These are phyloP conservation scores for Globisporangium spiculum DNA, from an alignment of 352 stramenopile genomes.

Conservation along the genomic window DNA sequence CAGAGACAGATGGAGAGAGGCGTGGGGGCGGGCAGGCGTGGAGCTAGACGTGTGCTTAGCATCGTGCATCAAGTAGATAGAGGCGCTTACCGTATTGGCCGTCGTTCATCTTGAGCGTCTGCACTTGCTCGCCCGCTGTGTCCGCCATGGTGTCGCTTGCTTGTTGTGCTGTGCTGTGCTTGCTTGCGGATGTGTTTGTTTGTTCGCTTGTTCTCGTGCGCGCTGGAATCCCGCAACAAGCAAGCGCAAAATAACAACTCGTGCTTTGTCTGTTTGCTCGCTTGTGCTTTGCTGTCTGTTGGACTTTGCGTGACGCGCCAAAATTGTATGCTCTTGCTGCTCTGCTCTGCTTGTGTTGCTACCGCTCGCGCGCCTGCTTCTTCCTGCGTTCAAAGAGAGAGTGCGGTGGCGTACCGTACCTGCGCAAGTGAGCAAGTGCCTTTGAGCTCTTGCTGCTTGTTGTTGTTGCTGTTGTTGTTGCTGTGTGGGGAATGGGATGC, in stretches of 20 bases:
- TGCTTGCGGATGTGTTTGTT: slow-evolving; percentile 1
- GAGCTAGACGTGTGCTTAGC: not conserved
- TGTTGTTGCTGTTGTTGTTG: not conserved
- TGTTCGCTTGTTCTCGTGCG: not conserved
- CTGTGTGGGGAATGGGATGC: not conserved
- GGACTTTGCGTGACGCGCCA: not conserved
- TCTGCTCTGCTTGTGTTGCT: not conserved
- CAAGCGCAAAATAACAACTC: not conserved
- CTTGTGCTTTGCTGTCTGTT: not conserved
- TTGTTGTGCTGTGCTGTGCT: slow-evolving; percentile 1
- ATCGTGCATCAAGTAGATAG: too few relatives aligned
- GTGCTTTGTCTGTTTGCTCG: not conserved
- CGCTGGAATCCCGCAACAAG: not conserved
- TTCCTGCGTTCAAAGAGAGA: slow-evolving; percentile 1
- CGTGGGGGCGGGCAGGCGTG: slow-evolving; percentile 2
- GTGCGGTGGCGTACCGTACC: not conserved
- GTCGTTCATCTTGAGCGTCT: slow-evolving; percentile 58
- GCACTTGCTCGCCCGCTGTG: slow-evolving; percentile 22
- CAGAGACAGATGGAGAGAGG: not conserved
- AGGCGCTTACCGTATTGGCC: slow-evolving; percentile 32
- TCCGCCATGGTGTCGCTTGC: slow-evolving; percentile 13
- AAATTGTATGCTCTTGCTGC: not conserved
- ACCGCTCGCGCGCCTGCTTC: not conserved
- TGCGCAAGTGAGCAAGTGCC: not conserved
- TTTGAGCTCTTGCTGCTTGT: not conserved